Percentiles rank a stretch among this genome's conserved stretches.
Conservation (phyloP, 441 rosid genomes). For the Syzygium syzygioides region DNA sequence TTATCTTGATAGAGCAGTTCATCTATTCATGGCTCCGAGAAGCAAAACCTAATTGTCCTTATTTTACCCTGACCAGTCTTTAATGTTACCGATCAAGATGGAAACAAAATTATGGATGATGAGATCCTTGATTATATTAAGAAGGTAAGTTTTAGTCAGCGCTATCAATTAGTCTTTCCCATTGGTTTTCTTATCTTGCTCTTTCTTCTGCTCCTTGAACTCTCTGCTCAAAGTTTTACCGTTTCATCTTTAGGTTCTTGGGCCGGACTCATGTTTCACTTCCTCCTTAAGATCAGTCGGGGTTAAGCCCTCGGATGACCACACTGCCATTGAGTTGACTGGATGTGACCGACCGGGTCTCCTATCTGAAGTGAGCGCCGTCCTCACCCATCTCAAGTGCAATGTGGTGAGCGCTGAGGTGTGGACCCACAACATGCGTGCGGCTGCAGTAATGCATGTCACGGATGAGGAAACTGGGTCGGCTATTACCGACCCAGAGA, state of each 20-base stretch:
- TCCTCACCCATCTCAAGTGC: constrained; percentile 78
- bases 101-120: constrained; percentile 73
- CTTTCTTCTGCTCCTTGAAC: neutral
- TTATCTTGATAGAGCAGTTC: neutral
- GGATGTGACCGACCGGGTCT: constrained; percentile 91
- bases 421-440: constrained; percentile 90
- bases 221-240: neutral
- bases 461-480: constrained; percentile 65
- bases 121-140: constrained; percentile 64
- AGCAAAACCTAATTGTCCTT: constrained; percentile 11
- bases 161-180: neutral
- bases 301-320: constrained; percentile 54
- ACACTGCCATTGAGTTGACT: constrained; percentile 69
- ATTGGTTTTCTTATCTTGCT: neutral
- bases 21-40: neutral
- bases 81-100: constrained; percentile 74
- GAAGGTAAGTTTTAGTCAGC: constrained; percentile 39
- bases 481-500: constrained; percentile 55
- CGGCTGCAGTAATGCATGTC: constrained; percentile 87
- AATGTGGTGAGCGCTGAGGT: constrained; percentile 78
- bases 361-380: constrained; percentile 84
- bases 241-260: constrained; percentile 49
- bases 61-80: constrained; percentile 39
- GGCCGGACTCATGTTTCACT: constrained; percentile 67
- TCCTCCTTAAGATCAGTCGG: constrained; percentile 67